Conservation (phyloP, 148 eudicot genomes). For the Diospyros kaki region DNA sequence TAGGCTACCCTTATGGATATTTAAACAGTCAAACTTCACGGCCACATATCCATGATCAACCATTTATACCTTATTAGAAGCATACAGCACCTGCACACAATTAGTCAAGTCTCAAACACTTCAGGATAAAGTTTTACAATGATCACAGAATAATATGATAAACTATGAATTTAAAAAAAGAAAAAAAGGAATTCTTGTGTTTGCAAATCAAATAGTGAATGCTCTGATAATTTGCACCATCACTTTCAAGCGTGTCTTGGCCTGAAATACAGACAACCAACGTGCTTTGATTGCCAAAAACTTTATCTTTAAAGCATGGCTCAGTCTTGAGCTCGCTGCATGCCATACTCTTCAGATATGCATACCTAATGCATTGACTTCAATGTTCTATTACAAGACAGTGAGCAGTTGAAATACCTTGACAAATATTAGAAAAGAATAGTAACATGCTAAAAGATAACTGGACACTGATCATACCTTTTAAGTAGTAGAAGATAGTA, state of each 20-base stretch:
- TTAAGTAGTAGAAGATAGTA: constrained; percentile 41
- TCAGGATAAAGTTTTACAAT: no score
- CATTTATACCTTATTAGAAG: no score
- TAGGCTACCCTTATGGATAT: no score
- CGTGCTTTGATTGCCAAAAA: not conserved
- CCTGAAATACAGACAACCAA: not conserved
- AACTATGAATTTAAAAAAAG: not conserved
- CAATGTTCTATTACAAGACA: no score
- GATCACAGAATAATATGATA: no score
- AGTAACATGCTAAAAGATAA: not conserved
- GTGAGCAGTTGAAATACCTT: not conserved
- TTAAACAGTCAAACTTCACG: no score
- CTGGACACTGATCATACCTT: constrained; percentile 32
- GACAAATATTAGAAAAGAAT: not conserved
- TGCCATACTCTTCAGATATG: not conserved
- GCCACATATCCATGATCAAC: no score
- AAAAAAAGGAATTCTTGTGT: not conserved
- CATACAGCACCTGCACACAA: no score
- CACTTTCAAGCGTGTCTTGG: not conserved
- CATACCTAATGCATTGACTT: not conserved
- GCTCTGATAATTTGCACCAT: not conserved
- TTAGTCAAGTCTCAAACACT: no score
- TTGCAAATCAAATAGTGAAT: not conserved
- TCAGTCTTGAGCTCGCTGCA: not conserved
- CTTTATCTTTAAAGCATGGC: not conserved